Percentiles rank a stretch among this genome's conserved stretches.
Conservation (phyloP, 2,329 filamentous ascomycete genomes). For the Davidsoniella neocaledoniae region DNA sequence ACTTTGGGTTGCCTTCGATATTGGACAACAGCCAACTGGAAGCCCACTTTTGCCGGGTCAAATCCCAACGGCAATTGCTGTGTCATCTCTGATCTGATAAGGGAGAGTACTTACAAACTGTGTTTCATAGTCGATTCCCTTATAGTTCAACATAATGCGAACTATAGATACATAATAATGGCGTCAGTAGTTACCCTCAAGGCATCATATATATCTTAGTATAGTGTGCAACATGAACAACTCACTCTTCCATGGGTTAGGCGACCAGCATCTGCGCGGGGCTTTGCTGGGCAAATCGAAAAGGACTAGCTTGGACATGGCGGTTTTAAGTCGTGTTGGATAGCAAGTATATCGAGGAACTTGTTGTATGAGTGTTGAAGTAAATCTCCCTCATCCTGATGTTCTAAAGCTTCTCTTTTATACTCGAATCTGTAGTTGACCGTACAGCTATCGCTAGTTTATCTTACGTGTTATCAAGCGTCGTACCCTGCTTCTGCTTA, state of each 20-base stretch:
- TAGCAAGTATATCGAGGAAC: not conserved
- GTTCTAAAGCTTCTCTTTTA: not conserved
- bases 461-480: too few species aligned
- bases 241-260: conserved; percentile 56
- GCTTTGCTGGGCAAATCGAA: conserved; percentile 45
- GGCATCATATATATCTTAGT: conserved; percentile 11
- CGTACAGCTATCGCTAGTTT: too few species aligned
- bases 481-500: too few species aligned
- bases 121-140: conserved; percentile 48
- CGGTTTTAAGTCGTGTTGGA: not conserved
- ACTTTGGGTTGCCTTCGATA: too few species aligned
- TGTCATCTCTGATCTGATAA: too few species aligned
- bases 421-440: not conserved
- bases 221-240: not conserved
- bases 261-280: conserved; percentile 37
- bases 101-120: conserved; percentile 32
- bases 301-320: conserved; percentile 27
- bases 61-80: too few species aligned
- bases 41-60: too few species aligned
- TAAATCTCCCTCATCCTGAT: not conserved
- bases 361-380: not conserved
- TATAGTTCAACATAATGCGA: conserved; percentile 50
- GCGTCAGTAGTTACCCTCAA: conserved; percentile 2
- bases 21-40: too few species aligned
- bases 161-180: conserved; percentile 24